Evolutionary conservation across 148 eudicot species (phyloP).

Genomic region (Chenopodium formosanum): DNA sequence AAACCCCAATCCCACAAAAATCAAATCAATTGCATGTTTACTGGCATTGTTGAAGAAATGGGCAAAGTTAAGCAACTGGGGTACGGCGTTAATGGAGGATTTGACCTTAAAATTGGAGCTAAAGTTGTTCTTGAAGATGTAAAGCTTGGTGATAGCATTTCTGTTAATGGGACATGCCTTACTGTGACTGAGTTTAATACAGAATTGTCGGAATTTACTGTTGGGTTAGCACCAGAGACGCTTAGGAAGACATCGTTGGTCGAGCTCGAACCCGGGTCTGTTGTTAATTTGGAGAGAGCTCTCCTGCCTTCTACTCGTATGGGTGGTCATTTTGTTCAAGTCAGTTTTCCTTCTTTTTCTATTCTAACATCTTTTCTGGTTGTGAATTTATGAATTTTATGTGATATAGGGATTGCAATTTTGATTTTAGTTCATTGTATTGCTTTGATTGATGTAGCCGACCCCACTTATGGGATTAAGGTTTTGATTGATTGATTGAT

Average conservation of each 20-base stretch:
- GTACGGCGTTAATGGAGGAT: conserved; percentile 46
- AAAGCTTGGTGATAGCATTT: conserved; percentile 83
- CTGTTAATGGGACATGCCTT: conserved; percentile 89
- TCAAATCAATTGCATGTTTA: conserved; percentile 54
- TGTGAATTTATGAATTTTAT: background rate
- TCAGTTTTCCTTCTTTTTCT: background rate
- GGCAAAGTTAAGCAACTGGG: conserved; percentile 72
- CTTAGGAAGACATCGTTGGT: conserved; percentile 72
- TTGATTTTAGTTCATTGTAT: background rate
- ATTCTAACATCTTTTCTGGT: background rate
- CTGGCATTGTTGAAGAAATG: conserved; percentile 93
- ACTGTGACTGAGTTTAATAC: conserved; percentile 69
- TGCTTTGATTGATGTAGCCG: too few relatives aligned
- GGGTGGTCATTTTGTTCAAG: conserved; percentile 98
- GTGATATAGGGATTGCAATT: background rate
- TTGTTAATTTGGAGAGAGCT: conserved; percentile 90
- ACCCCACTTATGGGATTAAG: too few relatives aligned
- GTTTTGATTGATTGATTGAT: background rate
- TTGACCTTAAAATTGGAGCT: conserved; percentile 61
- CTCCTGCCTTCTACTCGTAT: conserved; percentile 79
- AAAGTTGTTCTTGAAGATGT: conserved; percentile 68
- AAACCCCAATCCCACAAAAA: conserved; percentile 17
- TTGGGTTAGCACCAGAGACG: conserved; percentile 85
- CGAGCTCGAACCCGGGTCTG: conserved; percentile 60
- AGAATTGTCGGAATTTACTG: conserved; percentile 46